Base-by-base conservation (phyloP, 2,329 filamentous ascomycete species). In the Neopestalotiopsis rosae region DNA sequence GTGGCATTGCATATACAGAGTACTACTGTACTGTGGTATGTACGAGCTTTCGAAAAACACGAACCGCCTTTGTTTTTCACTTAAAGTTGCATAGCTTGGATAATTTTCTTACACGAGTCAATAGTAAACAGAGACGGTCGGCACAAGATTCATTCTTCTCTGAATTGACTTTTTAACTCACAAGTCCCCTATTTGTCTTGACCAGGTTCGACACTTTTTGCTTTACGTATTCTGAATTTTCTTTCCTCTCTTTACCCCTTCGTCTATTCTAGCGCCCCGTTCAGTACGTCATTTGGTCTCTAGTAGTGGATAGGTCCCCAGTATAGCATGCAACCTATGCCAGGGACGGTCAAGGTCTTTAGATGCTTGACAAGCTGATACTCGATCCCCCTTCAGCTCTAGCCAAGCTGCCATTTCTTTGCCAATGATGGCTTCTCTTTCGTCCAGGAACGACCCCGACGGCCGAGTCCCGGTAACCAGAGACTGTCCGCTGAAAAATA, bases 321-420 rank as follows among this genome's bases (percentile, higher is more conserved):
- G 45, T 52, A 52, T 52, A 52, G 45, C 45, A 52, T 52, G 45
- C 45, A 52, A 20, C 45, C n/a, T 52, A 52, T 52, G n/a, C 45
- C 45, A 52, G 45, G 45, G 45, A 52, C 45, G n/a, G 45, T 20
- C 45, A 52, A 52, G 20, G 20, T 52, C 45, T 52, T 52, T 52
- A 52, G 9, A 52, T 52, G 45, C 20, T 52, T 52, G 45, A 52
- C 45, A 52, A 20, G 45, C 20, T 52, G 9, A 52, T 52, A 52
- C 45, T 52, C 45, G 45, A 52, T 49, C 45, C 45, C 34, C 10
- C 24, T 52, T 52, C 45, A 52, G 45, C 45, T 52, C 45, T 20
- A n/a, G 17, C 17, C 20, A 9, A 52, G 6, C 45, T n/a, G n/a
- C 17, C 45, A 38, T 38, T 52, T 52, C 17, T 52, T 49, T n/a